Evolutionary conservation across 2,329 filamentous ascomycete species (phyloP).

Genomic region (Didymella glomerata): DNA sequence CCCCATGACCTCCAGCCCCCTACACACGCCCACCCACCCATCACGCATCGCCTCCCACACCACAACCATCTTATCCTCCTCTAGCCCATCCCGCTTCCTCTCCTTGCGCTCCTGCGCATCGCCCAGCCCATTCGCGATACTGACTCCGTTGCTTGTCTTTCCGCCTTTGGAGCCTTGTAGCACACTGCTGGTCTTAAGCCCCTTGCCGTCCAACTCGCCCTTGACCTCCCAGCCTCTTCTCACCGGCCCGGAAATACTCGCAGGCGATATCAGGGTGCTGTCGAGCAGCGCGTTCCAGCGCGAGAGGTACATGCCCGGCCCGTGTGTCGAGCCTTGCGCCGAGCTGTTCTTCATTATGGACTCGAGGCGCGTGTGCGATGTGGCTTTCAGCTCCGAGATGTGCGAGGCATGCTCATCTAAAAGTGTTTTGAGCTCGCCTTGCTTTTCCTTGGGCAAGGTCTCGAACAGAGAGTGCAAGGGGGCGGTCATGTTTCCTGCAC

Average conservation of each 20-base stretch:
- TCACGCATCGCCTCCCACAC: slow-evolving; percentile 46
- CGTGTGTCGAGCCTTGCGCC: slow-evolving; percentile 57
- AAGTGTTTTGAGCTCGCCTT: slow-evolving; percentile 57
- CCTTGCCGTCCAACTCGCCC: slow-evolving; percentile 48
- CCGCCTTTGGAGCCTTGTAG: slow-evolving; percentile 22
- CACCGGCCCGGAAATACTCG: slow-evolving; percentile 60
- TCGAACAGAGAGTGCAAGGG: slow-evolving; percentile 55
- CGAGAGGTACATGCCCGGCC: slow-evolving; percentile 75
- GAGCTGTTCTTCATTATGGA: slow-evolving; percentile 58
- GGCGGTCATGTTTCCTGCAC: slow-evolving; percentile 55
- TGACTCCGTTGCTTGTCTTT: slow-evolving; percentile 23
- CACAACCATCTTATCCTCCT: slow-evolving; percentile 40
- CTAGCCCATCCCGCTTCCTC: slow-evolving; percentile 41
- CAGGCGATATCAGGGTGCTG: slow-evolving; percentile 73
- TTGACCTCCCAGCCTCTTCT: slow-evolving; percentile 56
- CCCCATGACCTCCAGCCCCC: slow-evolving; percentile 48
- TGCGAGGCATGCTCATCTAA: slow-evolving; percentile 70
- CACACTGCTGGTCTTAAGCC: slow-evolving; percentile 35
- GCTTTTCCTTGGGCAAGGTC: slow-evolving; percentile 59
- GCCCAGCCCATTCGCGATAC: slow-evolving; percentile 29
- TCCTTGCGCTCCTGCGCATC: slow-evolving; percentile 42
- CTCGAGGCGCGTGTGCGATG: slow-evolving; percentile 65
- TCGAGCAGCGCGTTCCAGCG: slow-evolving; percentile 78
- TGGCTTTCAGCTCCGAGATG: slow-evolving; percentile 62
- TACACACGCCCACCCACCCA: slow-evolving; percentile 46